Percentiles rank a stretch among this genome's conserved stretches.
Evolutionary conservation across 106 monocot species (phyloP).

Genomic region (Vanilla planifolia): DNA sequence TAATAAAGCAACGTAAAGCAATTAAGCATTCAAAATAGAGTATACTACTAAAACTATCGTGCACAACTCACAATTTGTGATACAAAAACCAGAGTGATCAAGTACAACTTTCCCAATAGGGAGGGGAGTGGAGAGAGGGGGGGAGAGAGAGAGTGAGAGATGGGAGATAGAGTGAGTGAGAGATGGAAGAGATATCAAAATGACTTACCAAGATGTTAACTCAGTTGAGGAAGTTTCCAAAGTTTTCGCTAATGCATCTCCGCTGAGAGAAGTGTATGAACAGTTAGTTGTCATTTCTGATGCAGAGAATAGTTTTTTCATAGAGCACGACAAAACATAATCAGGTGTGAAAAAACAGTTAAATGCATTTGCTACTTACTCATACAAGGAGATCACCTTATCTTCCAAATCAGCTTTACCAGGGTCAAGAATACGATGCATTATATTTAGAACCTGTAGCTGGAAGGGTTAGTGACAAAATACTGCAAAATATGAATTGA

Average conservation of each 20-base stretch:
- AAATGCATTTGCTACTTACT: background rate
- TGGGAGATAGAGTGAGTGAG: too few species aligned
- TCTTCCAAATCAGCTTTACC: slow-evolving; percentile 29
- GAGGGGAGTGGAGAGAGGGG: too few species aligned
- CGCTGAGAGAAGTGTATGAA: slow-evolving; percentile 9
- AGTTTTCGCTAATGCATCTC: slow-evolving; percentile 1
- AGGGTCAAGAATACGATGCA: slow-evolving; percentile 44
- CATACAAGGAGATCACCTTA: slow-evolving; percentile 30
- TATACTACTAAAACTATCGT: too few species aligned
- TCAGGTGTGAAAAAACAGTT: slow-evolving; percentile 10
- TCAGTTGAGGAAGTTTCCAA: slow-evolving; percentile 14
- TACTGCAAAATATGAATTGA: background rate
- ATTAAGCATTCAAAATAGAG: too few species aligned
- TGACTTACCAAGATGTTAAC: slow-evolving; percentile 21
- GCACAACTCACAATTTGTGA: too few species aligned
- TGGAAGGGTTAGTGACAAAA: slow-evolving; percentile 12
- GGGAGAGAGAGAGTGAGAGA: too few species aligned
- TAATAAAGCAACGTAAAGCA: too few species aligned
- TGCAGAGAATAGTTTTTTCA: slow-evolving; percentile 24
- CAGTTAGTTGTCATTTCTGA: slow-evolving; percentile 5
- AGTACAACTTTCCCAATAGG: too few species aligned
- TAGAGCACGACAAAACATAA: slow-evolving; percentile 21
- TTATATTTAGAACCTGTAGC: slow-evolving; percentile 49
- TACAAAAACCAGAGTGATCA: too few species aligned
- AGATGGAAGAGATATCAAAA: too few species aligned